Base-by-base conservation (phyloP, 208 protist genomes). In the Trypanosoma cruzi region DNA sequence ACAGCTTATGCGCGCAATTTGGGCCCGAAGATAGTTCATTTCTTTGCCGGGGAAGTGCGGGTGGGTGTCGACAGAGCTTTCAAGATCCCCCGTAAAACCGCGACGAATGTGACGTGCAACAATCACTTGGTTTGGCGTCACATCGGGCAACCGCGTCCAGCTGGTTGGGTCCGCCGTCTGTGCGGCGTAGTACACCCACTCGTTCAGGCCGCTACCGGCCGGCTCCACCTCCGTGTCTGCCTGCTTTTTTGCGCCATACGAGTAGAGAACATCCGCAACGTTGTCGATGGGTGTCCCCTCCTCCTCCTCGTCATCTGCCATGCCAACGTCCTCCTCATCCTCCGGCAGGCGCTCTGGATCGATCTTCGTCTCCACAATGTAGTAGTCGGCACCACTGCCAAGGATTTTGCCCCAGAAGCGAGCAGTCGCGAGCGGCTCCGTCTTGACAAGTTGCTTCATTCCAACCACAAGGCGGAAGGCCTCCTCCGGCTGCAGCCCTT, bases 1-100 rank as follows among this genome's bases (percentile, higher is more conserved):
- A 67, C 81, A 89, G 24, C 82, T 82, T 74, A 99, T 99, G 79
- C 97, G 94, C 20, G 97, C 93, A 64, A 99, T 98, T 77, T 98
- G 96, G 11, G 97, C 96, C 20, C 97, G 91, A 55, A 99, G 81
- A 77, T 97, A 98, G 75, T 97, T 81, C 64, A 83, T 85, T 80
- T 99, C 97, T 8, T 77, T 64, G 14, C 97, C 97, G 3, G 95
- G 87, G 63, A 99, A 98, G 40, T 80, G 77, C 44, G 97, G 97
- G 73, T 98, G 96, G 20, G 79, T 81, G 61, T 83, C 63, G 8
- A 99, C 88, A 6, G 82, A 31, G 26, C 83, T 84, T 14, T 96
- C 84, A 26, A 99, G 77, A 75, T 98, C 79, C 48, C 97, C 97
- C 2, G 96, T 96, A 71, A 99, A 97, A 34, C 83, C 82, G 65